These are phyloP conservation scores for Papiliotrema laurentii DNA, from an alignment of 1,284 basidiomycete species.

Conservation along the genomic window DNA sequence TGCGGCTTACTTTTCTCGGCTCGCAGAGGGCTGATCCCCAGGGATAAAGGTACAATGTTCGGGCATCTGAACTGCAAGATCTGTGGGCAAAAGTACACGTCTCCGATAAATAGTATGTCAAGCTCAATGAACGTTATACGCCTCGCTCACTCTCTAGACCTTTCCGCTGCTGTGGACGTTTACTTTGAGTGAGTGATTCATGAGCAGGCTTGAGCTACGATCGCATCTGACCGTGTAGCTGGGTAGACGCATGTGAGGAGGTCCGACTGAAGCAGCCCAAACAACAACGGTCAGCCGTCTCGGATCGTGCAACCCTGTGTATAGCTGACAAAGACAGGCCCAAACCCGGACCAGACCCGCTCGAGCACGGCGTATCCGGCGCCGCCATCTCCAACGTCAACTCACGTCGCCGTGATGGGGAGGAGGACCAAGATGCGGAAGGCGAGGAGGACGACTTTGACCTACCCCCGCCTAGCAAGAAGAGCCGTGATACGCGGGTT, in stretches of 20 bases:
- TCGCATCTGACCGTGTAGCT: constrained; percentile 23
- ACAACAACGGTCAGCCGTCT: constrained; percentile 25
- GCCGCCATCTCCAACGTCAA: constrained; percentile 10
- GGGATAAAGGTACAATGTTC: constrained; percentile 41
- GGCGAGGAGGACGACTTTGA: constrained; percentile 13
- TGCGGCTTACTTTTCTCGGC: not conserved
- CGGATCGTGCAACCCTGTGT: not conserved
- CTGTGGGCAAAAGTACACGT: constrained; percentile 37
- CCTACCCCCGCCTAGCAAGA: not conserved
- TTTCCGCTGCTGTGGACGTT: constrained; percentile 42
- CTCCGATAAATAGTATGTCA: constrained; percentile 37
- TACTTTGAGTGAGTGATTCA: constrained; percentile 37
- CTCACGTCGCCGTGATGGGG: constrained; percentile 42
- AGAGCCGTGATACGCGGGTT: constrained; percentile 2
- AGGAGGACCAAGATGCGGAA: constrained; percentile 65
- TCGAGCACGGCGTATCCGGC: constrained; percentile 24
- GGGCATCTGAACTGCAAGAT: constrained; percentile 38
- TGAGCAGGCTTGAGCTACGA: not conserved
- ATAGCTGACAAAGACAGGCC: constrained; percentile 12
- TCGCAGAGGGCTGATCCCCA: constrained; percentile 7
- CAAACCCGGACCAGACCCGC: constrained; percentile 17
- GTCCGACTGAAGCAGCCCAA: constrained; percentile 28
- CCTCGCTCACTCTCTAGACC: constrained; percentile 24
- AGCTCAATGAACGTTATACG: not conserved
- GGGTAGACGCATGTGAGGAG: constrained; percentile 47